Percentiles rank a stretch among this genome's conserved stretches.
phyloP scores from a whole-genome alignment of 169 alveolate genomes.

The Cyclospora cayetanensis region DNA sequence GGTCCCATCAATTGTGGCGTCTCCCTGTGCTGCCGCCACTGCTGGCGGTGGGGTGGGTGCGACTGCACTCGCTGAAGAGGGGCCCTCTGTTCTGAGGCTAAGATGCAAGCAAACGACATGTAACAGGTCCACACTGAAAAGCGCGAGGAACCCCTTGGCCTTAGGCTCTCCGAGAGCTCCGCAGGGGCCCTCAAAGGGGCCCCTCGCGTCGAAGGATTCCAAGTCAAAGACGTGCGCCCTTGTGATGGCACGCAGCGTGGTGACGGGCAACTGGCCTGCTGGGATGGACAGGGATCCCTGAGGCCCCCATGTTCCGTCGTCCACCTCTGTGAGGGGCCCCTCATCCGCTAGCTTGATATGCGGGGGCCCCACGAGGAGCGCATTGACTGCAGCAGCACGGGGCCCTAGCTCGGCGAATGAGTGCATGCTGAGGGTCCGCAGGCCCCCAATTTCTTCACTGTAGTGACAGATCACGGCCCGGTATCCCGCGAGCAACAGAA shows the following conservation, averaged over 20 bases:
- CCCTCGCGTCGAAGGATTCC: not conserved
- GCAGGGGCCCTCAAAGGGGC: not conserved
- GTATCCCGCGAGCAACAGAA: not conserved
- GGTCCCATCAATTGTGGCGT: not conserved
- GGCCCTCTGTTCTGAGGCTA: not conserved
- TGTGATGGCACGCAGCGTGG: not conserved
- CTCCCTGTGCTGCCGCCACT: not conserved
- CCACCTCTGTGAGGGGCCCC: not conserved
- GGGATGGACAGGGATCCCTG: not conserved
- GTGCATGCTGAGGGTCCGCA: constrained; percentile 6
- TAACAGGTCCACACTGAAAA: not conserved
- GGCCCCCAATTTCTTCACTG: not conserved
- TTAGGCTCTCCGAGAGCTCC: not conserved
- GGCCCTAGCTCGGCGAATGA: not conserved
- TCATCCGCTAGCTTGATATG: not conserved
- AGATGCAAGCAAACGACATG: constrained; percentile 7
- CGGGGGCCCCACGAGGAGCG: not conserved
- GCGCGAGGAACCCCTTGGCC: not conserved
- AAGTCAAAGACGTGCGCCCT: not conserved
- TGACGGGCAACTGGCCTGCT: not conserved
- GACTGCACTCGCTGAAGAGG: not conserved
- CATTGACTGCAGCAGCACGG: not conserved
- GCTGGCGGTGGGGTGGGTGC: constrained; percentile 4
- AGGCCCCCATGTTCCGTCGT: constrained; percentile 10
- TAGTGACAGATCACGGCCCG: not conserved